phyloP scores from a whole-genome alignment of 2,329 filamentous ascomycete species.

The Aureobasidium leucospermi region DNA sequence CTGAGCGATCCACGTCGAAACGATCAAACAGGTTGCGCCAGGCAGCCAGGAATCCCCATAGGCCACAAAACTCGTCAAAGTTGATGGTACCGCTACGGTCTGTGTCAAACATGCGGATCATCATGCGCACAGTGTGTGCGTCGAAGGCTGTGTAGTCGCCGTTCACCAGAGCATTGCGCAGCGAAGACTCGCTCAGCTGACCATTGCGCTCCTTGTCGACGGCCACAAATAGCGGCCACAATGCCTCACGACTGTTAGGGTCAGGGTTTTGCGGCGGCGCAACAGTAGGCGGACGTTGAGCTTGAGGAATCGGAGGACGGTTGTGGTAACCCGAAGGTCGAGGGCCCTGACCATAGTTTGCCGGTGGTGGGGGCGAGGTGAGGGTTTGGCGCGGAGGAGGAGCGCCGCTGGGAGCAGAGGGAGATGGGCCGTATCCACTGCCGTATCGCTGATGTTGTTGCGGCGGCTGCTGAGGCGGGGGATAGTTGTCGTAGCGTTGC shows the following conservation, averaged over 20 bases:
- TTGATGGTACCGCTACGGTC: conserved; percentile 83
- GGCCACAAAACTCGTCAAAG: conserved; percentile 90
- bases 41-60: conserved; percentile 92
- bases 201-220: conserved; percentile 83
- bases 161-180: conserved; percentile 86
- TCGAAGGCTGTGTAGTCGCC: conserved; percentile 95
- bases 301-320: conserved; percentile 47
- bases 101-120: conserved; percentile 99
- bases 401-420: conserved; percentile 16
- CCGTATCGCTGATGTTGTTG: conserved; percentile 27
- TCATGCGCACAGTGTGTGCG: conserved; percentile 89
- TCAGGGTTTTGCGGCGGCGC: conserved; percentile 46
- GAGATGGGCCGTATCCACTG: conserved; percentile 28
- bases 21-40: conserved; percentile 94
- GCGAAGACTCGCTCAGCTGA: conserved; percentile 75
- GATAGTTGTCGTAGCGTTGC: conserved; percentile 5
- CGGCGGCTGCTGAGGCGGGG: conserved; percentile 24
- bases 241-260: conserved; percentile 58
- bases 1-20: conserved; percentile 81
- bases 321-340: conserved; percentile 57
- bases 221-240: conserved; percentile 80
- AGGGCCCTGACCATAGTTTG: conserved; percentile 45
- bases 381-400: conserved; percentile 22
- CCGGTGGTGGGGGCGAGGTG: conserved; percentile 43
- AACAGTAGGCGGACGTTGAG: conserved; percentile 39